Percentiles rank a stretch among this genome's conserved stretches.
phyloP scores from a whole-genome alignment of 192 early-diverging fungal species.

The Glomus cerebriforme region DNA sequence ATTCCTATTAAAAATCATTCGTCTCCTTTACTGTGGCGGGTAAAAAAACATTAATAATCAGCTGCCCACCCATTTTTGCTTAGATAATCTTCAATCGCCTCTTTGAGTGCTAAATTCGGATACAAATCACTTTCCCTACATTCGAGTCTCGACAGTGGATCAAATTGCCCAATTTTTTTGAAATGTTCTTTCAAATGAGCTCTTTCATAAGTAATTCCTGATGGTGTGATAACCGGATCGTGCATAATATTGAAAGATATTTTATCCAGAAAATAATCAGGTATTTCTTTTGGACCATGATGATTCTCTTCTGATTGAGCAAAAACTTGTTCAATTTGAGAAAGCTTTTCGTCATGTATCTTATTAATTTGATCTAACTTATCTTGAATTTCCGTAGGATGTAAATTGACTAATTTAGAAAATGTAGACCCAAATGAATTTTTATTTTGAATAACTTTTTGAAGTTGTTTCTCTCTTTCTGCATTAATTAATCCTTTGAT shows the following conservation, averaged over 20 bases:
- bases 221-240: slow-evolving; percentile 67
- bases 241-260: slow-evolving; percentile 85
- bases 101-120: slow-evolving; percentile 77
- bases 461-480: slow-evolving; percentile 51
- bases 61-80: slow-evolving; percentile 65
- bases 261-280: slow-evolving; percentile 66
- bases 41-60: slow-evolving; percentile 46
- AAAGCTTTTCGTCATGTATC: slow-evolving; percentile 43
- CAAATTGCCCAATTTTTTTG: slow-evolving; percentile 77
- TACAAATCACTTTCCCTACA: slow-evolving; percentile 68
- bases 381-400: not conserved
- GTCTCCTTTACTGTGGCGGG: too few relatives aligned
- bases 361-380: slow-evolving; percentile 24
- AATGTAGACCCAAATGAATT: not conserved
- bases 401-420: slow-evolving; percentile 6
- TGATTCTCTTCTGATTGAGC: slow-evolving; percentile 50
- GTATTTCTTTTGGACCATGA: slow-evolving; percentile 42
- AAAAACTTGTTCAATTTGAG: slow-evolving; percentile 52
- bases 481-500: slow-evolving; percentile 59
- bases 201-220: slow-evolving; percentile 77
- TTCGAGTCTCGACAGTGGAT: slow-evolving; percentile 71
- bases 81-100: slow-evolving; percentile 63
- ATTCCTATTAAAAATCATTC: too few relatives aligned
- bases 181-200: slow-evolving; percentile 74
- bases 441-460: slow-evolving; percentile 33